Base-by-base conservation (phyloP, 163 green algal genomes). In the Chlorella variabilis region DNA sequence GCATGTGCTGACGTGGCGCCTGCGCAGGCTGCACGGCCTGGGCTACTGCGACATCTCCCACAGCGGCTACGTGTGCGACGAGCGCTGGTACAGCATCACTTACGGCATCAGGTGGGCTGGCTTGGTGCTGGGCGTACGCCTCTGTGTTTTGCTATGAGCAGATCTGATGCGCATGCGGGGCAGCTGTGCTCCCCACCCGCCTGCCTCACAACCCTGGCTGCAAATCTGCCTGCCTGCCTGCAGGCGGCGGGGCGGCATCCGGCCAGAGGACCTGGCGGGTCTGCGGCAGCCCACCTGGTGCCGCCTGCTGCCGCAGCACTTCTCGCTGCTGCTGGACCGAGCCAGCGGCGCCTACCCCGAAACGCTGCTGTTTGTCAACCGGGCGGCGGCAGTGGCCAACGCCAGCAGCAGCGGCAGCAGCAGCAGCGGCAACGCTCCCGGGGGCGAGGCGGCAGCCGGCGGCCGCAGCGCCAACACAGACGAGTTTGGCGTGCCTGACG, bases 271-370 rank as follows among this genome's bases (percentile, higher is more conserved):
- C 29, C 80, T 89, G 38, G 71, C 84, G 2, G 77, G 61, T 0
- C 74, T 94, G 54, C 83, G 83, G 68, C 92, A 94, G 84, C 93
- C 94, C 9, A 96, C 94, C 0, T 97, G 94, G 94, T 97, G 94
- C 85, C 92, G 90, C 62, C 81, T 97, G 56, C 83, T 83, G 62
- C 87, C 86, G 4, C 90, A 94, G 33, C 59, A 90, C 48, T 83
- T 75, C 21, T 61, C 42, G 18, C 63, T 84, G 56, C 80, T 89
- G 66, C 61, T 84, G 39, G 78, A 85, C 38, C 39, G 42, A 13
- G 25, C 73, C 56, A 42, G 73, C 73, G 4, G n/a, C 15, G 31
- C 41, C 2, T 79, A 83, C 68, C 77, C 83, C 0, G 83, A 87
- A 31, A 87, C 83, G 2, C 59, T 87, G 59, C 66, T 87, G 31